Evolutionary conservation across 441 rosid genomes (phyloP), one percentile per base, ranked within the genome.

Genomic region (Syzygium malaccense): DNA sequence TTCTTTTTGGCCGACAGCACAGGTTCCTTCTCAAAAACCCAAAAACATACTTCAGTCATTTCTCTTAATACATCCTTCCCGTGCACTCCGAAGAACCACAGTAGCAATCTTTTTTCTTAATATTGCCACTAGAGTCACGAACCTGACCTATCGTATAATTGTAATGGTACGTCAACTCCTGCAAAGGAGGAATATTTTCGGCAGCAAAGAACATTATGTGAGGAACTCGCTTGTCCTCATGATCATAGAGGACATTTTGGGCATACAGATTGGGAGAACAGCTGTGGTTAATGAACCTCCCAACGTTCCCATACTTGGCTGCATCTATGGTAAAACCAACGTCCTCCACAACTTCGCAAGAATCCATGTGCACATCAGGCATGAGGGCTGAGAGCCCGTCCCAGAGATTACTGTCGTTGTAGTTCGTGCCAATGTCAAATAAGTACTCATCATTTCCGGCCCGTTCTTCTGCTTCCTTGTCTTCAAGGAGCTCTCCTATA

Each of bases 191-290:
- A 85, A 97, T 96, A 89, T 97, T 96, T 87, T 96, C 98, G 26
- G 90, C 91, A 3, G 99, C 98, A 88, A 98, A 95, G 88, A 97
- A 90, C 99, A 98, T 98, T 88, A 97, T 93, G 88, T 96, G 99
- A 80, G 98, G 99, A 84, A 96, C 92, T 89, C 96, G 95, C 90
- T 89, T 91, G 92, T 96, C 97, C 19, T 91, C 96, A 1, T 95
- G 99, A 89, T 97, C 99, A 89, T 93, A 96, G 87, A 98, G 94
- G 51, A 98, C 95, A 88, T 96, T 92, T 87, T 97, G 99, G 4
- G 99, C 99, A 75, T 95, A 97, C 64, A 97, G 93, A 91, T 97
- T 98, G 6, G 99, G 99, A 14, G 99, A 96, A 91, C 99, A 97
- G 84, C 99, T 94, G 87, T 97, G 99, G 93, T 98, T 98, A 87